Conservation (phyloP, 2,329 filamentous ascomycete species). For the Xylariaceae sp. region DNA sequence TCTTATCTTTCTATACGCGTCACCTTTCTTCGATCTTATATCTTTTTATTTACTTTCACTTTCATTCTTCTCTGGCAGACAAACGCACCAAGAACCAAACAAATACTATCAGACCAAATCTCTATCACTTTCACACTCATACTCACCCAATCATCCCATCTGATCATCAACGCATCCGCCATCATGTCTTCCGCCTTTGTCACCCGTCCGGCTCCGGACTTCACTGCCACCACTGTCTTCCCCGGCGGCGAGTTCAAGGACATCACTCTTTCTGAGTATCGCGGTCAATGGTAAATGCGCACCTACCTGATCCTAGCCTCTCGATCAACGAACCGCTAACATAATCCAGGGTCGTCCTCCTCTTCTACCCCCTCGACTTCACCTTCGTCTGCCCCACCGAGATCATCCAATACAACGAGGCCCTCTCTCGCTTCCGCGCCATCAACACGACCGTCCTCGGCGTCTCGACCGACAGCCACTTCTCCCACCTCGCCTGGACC, state of each 20-base stretch:
- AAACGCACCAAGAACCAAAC: too few species aligned
- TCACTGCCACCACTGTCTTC: constrained; percentile 48
- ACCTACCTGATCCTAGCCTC: constrained; percentile 7
- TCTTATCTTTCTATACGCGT: too few species aligned
- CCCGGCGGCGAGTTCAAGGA: constrained; percentile 46
- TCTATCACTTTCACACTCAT: too few species aligned
- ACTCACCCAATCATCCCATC: too few species aligned
- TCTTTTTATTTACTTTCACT: too few species aligned
- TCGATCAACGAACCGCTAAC: not conserved
- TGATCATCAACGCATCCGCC: too few species aligned
- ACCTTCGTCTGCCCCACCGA: constrained; percentile 65
- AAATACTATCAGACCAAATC: too few species aligned
- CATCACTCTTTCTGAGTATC: constrained; percentile 41
- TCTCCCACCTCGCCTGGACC: constrained; percentile 54
- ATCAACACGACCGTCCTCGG: constrained; percentile 59
- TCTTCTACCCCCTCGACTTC: constrained; percentile 66
- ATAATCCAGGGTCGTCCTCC: constrained; percentile 54
- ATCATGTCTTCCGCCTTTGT: constrained; percentile 45
- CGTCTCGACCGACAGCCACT: constrained; percentile 59
- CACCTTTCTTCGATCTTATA: too few species aligned
- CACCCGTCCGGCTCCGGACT: constrained; percentile 45
- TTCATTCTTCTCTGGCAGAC: too few species aligned
- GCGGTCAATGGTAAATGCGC: constrained; percentile 42
- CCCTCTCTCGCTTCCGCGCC: constrained; percentile 54
- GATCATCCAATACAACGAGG: constrained; percentile 62